Evolutionary conservation across 1,284 basidiomycete genomes (phyloP).

Genomic region (Peniophora sp.): DNA sequence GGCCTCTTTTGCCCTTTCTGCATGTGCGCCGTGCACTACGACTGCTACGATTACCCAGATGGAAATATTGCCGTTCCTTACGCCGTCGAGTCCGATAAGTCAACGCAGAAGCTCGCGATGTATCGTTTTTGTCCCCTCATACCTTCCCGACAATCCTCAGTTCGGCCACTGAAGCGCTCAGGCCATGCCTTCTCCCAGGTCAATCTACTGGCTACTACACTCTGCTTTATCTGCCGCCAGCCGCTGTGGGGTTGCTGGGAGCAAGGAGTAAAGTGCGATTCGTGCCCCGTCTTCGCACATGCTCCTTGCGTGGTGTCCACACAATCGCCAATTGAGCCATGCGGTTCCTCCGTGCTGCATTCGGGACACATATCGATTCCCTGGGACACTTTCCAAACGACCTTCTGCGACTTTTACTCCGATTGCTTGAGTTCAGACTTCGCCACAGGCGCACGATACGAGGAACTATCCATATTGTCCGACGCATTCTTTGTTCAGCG

Average conservation of each 20-base stretch:
- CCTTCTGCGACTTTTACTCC: constrained; percentile 45
- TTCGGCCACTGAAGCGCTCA: constrained; percentile 19
- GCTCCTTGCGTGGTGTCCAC: constrained; percentile 34
- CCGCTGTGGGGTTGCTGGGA: constrained; percentile 66
- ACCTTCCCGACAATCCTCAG: constrained; percentile 22
- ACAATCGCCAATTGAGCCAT: constrained; percentile 22
- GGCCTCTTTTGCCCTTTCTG: constrained; percentile 62
- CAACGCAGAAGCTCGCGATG: constrained; percentile 48
- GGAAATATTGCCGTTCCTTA: constrained; percentile 54
- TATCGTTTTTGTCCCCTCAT: constrained; percentile 50
- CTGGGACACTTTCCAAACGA: constrained; percentile 38
- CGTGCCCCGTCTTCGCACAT: constrained; percentile 61
- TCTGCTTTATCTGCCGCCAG: constrained; percentile 57
- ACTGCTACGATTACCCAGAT: constrained; percentile 64
- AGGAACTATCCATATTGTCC: constrained; percentile 59
- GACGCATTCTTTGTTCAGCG: constrained; percentile 57
- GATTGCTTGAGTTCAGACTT: constrained; percentile 34
- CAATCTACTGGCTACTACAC: constrained; percentile 64
- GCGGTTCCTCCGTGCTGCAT: constrained; percentile 29
- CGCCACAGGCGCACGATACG: constrained; percentile 43
- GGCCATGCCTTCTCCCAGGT: constrained; percentile 46
- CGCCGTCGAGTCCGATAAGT: constrained; percentile 31
- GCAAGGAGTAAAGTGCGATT: constrained; percentile 58
- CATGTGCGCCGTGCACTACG: constrained; percentile 57
- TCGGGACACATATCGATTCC: constrained; percentile 45